Evolutionary conservation across 139 green algal genomes (phyloP).

Genomic region (Micractinium conductrix): DNA sequence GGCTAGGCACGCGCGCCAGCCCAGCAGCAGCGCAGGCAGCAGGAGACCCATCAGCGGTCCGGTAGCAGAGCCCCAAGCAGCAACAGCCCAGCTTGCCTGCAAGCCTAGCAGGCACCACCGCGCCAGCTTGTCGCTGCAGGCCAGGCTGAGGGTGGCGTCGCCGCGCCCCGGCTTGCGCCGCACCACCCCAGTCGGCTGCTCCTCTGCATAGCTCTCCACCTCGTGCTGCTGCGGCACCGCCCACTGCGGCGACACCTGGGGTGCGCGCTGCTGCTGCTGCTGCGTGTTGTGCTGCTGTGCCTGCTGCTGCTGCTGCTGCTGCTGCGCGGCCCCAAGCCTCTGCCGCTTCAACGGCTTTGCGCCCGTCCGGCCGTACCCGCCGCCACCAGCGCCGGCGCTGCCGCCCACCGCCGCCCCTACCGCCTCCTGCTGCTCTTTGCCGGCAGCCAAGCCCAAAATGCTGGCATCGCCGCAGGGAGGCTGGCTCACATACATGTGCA

Average conservation of each 20-base stretch:
- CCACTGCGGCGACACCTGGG: background rate
- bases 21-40: background rate
- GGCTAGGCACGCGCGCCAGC: background rate
- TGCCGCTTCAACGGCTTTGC: slow-evolving; percentile 54
- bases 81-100: slow-evolving; percentile 50
- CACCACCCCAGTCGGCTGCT: slow-evolving; percentile 63
- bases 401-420: background rate
- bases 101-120: slow-evolving; percentile 85
- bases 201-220: slow-evolving; percentile 62
- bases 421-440: background rate
- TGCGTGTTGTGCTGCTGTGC: background rate
- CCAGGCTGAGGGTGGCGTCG: slow-evolving; percentile 88
- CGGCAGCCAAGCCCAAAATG: slow-evolving; percentile 53
- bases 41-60: background rate
- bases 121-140: slow-evolving; percentile 96
- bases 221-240: slow-evolving; percentile 62
- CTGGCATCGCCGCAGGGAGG: slow-evolving; percentile 87
- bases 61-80: background rate
- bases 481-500: slow-evolving; percentile 86
- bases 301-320: background rate
- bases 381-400: background rate
- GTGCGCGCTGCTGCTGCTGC: background rate
- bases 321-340: background rate
- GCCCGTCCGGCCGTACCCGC: slow-evolving; percentile 46
- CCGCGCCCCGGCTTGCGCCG: slow-evolving; percentile 92